Conservation (phyloP, 2,329 filamentous ascomycete genomes). For the Dothistroma pini region DNA sequence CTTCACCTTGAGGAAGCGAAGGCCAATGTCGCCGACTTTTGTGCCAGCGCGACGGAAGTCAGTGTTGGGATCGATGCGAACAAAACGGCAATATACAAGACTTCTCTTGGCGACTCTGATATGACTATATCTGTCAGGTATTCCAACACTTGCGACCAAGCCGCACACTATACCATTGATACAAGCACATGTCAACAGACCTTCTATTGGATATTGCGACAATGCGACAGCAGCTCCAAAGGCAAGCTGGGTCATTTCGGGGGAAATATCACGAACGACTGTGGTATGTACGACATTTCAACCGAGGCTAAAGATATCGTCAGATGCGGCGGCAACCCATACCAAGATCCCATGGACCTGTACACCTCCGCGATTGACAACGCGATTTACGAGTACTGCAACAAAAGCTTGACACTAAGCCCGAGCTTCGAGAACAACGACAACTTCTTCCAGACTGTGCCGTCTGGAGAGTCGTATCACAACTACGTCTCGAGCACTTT, state of each 20-base stretch:
- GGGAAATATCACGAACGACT: slow-evolving; percentile 6
- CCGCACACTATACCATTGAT: slow-evolving; percentile 5
- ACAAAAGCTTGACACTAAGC: slow-evolving; percentile 3
- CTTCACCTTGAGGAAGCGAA: slow-evolving; percentile 13
- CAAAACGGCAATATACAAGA: slow-evolving; percentile 10
- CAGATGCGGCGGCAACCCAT: slow-evolving; percentile 15
- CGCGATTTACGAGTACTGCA: slow-evolving; percentile 15
- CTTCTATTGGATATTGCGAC: slow-evolving; percentile 13
- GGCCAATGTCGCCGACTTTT: slow-evolving; percentile 10
- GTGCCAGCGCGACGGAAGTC: not conserved
- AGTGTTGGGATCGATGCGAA: slow-evolving; percentile 1
- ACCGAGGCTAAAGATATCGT: slow-evolving; percentile 13
- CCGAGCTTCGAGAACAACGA: slow-evolving; percentile 8
- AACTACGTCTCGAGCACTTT: slow-evolving; percentile 9
- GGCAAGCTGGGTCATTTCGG: slow-evolving; percentile 11
- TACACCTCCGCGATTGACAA: slow-evolving; percentile 1
- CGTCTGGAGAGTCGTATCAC: slow-evolving; percentile 7
- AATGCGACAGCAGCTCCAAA: slow-evolving; percentile 7
- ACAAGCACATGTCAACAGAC: slow-evolving; percentile 6
- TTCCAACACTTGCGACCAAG: slow-evolving; percentile 2
- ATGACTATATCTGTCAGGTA: slow-evolving; percentile 10
- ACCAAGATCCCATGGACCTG: slow-evolving; percentile 9
- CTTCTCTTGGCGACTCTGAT: slow-evolving; percentile 12
- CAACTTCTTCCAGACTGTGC: slow-evolving; percentile 8
- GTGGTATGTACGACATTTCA: slow-evolving; percentile 9